Evolutionary conservation across 331 rosid species (phyloP), one percentile per base, ranked within the genome.

Genomic region (Stylosanthes scabra): DNA sequence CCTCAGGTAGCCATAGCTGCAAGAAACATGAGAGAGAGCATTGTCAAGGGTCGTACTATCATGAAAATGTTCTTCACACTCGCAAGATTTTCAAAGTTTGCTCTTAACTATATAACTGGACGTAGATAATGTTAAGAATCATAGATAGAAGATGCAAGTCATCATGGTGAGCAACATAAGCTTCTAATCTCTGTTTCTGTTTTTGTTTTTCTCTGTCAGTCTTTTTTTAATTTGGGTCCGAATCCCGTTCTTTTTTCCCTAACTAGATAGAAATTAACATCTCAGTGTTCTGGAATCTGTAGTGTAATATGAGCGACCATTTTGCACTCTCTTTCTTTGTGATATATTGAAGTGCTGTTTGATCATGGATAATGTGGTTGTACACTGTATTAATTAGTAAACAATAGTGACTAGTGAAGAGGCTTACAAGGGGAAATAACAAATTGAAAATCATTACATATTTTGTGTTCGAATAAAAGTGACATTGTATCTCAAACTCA

Each of bases 11-110:
- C 93, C 57, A 88, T 66, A 86, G 72, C 83, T 0, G 96, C 83
- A 29, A 89, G 88, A 68, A 87, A 76, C 11, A 34, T 87, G 59
- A 85, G 84, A 71, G 91, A 86, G 74, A 90, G 92, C 44, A 80
- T 94, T 60, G 89, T 88, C 67, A 81, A 83, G 80, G 87, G 97
- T 46, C 99, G 96, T 80, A 69, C 89, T 47, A 49, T 88, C 8
- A 67, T 89, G 82, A 87, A 84, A 71, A 81, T 89, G 73, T 81
- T 89, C 80, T 81, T 94, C 74, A 81, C 93, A 1, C 29, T 91
- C 49, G 41, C 87, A 73, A 64, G 52, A 13, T 81, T 89, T 65
- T 91, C 90, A 47, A 78, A 81, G 78, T 31, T 89, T 71, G 93
- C 88, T 50, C 74, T 88, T 49, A 84, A 81, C 62, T 88, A 69